phyloP scores from a whole-genome alignment of 306 rosid genomes.

The Fragaria nilgerrensis region DNA sequence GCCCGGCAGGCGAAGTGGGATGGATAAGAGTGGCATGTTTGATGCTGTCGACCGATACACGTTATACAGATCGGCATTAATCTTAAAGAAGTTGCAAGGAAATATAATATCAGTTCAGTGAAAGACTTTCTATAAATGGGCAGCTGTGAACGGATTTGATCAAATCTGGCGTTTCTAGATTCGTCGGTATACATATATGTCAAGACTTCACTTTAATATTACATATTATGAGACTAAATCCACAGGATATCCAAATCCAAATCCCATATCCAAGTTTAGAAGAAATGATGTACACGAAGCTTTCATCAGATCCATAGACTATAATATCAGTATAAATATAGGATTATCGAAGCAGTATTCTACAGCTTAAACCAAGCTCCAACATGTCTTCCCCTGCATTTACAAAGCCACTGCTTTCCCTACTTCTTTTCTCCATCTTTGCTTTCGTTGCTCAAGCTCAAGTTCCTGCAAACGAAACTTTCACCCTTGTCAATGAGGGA shows the following conservation, averaged over 20 bases:
- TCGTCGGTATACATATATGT: neutral
- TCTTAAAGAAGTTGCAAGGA: neutral
- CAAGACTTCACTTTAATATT: neutral
- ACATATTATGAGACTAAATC: neutral
- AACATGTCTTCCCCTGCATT: neutral
- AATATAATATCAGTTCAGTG: neutral
- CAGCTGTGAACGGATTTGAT: neutral
- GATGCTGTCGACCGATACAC: neutral
- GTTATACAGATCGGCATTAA: neutral
- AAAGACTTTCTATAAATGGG: neutral
- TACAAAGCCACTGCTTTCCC: constrained; percentile 16
- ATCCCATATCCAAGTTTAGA: neutral
- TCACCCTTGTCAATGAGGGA: constrained; percentile 33
- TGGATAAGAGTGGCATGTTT: neutral
- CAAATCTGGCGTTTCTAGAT: neutral
- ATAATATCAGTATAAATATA: neutral
- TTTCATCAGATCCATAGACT: neutral
- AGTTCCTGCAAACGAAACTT: constrained; percentile 48
- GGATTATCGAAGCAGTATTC: neutral
- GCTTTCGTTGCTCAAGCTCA: constrained; percentile 25
- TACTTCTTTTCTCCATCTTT: constrained; percentile 21
- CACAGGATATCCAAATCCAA: neutral
- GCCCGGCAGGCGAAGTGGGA: neutral
- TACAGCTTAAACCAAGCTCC: neutral
- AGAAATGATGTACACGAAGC: neutral